A percentile compares a stretch with the other conserved stretches of the same genome.
These are phyloP conservation scores for Pyrenochaeta sp. DNA, from an alignment of 2,329 filamentous ascomycete species.

Conservation along the genomic window DNA sequence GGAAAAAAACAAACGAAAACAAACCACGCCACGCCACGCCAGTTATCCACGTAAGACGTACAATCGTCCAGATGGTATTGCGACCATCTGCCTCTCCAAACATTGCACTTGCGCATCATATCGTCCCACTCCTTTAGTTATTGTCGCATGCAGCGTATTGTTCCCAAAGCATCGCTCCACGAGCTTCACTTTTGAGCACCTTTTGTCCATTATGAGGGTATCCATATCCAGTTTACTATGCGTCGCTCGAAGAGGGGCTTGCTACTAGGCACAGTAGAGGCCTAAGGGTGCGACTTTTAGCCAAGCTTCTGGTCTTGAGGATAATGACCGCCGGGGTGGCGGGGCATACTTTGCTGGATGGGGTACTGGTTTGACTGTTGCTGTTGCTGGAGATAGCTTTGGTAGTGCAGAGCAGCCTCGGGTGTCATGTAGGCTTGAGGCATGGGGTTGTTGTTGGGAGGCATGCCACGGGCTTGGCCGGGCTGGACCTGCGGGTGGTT, in stretches of 20 bases:
- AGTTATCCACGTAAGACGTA: constrained; percentile 46
- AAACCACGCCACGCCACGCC: constrained; percentile 46
- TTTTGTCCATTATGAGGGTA: constrained; percentile 50
- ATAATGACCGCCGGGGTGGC: constrained; percentile 68
- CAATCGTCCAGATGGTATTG: constrained; percentile 39
- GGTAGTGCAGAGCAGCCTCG: constrained; percentile 79
- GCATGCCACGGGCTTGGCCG: constrained; percentile 71
- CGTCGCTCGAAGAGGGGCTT: constrained; percentile 40
- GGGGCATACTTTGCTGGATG: constrained; percentile 78
- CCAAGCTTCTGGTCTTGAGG: constrained; percentile 64
- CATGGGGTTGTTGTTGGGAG: constrained; percentile 69
- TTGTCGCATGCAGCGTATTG: constrained; percentile 30
- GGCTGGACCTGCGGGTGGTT: constrained; percentile 79
- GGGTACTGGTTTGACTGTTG: constrained; percentile 72
- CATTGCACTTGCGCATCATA: constrained; percentile 41
- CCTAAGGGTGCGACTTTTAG: constrained; percentile 38
- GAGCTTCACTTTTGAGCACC: constrained; percentile 43
- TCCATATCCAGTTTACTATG: constrained; percentile 46
- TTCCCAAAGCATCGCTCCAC: constrained; percentile 26
- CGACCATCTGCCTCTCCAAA: constrained; percentile 36
- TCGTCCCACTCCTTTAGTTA: constrained; percentile 32
- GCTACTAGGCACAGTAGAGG: constrained; percentile 31
- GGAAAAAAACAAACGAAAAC: constrained; percentile 37
- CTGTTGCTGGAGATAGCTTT: constrained; percentile 78
- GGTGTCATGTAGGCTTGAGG: constrained; percentile 70